Conservation (phyloP, 2,329 filamentous ascomycete species). For the Talaromyces sp. region DNA sequence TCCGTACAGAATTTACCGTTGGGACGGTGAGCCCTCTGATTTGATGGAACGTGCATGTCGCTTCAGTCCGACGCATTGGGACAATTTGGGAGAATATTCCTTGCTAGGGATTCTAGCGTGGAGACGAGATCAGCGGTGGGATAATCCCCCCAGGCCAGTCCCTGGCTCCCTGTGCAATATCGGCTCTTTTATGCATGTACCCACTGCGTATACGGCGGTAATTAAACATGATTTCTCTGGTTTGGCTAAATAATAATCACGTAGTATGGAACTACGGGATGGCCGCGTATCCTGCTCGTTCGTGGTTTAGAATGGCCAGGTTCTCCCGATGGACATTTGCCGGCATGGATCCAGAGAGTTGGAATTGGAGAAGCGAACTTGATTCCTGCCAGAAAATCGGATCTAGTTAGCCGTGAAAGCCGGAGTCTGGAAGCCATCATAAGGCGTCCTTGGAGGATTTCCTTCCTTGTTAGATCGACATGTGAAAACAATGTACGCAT, state of each 20-base stretch:
- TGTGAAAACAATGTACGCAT: too few species aligned
- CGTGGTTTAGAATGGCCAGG: not conserved
- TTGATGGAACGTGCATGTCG: not conserved
- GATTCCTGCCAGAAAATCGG: not conserved
- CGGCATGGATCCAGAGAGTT: not conserved
- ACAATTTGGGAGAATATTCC: not conserved
- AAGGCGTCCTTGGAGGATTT: too few species aligned
- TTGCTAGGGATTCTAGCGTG: not conserved
- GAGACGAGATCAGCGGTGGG: not conserved
- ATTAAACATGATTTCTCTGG: not conserved
- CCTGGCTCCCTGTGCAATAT: not conserved
- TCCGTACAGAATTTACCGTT: not conserved
- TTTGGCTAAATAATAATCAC: not conserved
- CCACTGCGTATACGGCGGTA: not conserved
- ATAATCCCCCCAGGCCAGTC: not conserved
- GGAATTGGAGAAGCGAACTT: not conserved
- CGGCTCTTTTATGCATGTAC: not conserved
- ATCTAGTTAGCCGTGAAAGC: not conserved
- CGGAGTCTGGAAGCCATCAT: too few species aligned
- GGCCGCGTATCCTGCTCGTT: not conserved
- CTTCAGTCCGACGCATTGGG: not conserved
- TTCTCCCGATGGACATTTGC: not conserved
- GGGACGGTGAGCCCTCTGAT: not conserved
- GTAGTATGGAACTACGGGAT: not conserved
- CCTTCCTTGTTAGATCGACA: too few species aligned